Evolutionary conservation across 192 early-diverging fungal genomes (phyloP).

Genomic region (Coemansia sp.): DNA sequence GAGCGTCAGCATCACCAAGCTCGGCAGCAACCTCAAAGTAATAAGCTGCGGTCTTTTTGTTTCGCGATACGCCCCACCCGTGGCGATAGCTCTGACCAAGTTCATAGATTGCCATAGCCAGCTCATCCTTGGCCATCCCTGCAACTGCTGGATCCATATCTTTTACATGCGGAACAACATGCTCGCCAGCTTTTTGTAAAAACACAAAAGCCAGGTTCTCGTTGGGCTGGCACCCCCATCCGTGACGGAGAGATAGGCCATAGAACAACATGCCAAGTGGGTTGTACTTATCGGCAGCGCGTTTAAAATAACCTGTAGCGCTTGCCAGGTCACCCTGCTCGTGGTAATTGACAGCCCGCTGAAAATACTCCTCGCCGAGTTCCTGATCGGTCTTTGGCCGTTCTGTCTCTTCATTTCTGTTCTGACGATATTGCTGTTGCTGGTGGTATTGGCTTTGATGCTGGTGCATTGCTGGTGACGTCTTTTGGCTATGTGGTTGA

Average conservation of each 20-base stretch:
- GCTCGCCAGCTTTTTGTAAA: conserved; percentile 67
- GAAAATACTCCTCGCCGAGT: conserved; percentile 60
- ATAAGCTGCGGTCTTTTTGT: conserved; percentile 68
- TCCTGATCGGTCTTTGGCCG: conserved; percentile 30
- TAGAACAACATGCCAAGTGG: conserved; percentile 72
- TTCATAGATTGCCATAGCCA: conserved; percentile 77
- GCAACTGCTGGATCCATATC: conserved; percentile 57
- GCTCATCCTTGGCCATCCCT: conserved; percentile 61
- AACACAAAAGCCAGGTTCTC: conserved; percentile 64
- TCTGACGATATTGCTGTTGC: conserved; percentile 4
- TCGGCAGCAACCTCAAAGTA: conserved; percentile 81
- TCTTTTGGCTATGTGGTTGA: conserved; percentile 1
- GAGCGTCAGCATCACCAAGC: conserved; percentile 77
- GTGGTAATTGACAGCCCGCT: conserved; percentile 65
- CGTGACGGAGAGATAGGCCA: conserved; percentile 72
- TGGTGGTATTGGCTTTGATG: conserved; percentile 1
- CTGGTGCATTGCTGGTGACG: conserved; percentile 7
- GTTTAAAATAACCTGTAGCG: conserved; percentile 67
- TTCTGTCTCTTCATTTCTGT: neutral
- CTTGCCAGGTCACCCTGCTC: conserved; percentile 68
- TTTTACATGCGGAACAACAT: conserved; percentile 61
- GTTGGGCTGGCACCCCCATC: conserved; percentile 75
- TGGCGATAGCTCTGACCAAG: conserved; percentile 75
- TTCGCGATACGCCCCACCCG: conserved; percentile 75
- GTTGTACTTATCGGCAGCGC: conserved; percentile 61